Evolutionary conservation across 2,329 filamentous ascomycete species (phyloP), one percentile per base, ranked within the genome.

Genomic region (Ambrosiella beaveri): DNA sequence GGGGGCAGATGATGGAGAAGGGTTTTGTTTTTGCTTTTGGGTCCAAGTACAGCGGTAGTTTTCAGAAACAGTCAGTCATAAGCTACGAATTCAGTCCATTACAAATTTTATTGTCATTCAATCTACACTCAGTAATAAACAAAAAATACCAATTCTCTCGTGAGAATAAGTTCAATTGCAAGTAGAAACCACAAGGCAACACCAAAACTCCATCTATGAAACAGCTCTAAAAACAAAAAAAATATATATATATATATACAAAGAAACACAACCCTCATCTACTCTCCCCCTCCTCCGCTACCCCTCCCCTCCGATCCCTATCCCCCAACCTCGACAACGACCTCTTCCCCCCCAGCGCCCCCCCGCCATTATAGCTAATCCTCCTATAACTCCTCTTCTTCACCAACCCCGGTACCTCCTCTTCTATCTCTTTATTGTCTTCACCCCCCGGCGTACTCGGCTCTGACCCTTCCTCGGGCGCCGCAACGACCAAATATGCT

Each of bases 401-500:
- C 11, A 36, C 11, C 13, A 47, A 47, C 44, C 19, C 37, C 37
- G n/a, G 17, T 35, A 38, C 37, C 9, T 36, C 35, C 7, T 17
- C 52, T 4, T 57, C 19, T 40, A 58, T 54, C 11, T 63, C 61
- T 9, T 70, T 67, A 17, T 74, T 74, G 7, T 65, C 67, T 5
- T 70, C 63, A 1, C 57, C 56, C 8, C 44, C 36, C 9, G 79
- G 79, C 4, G 77, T 78, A 1, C 71, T 70, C 1, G 79, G 78
- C 61, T 79, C 75, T 3, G 81, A 85, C 12, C 36, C 9, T 61
- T 85, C 81, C 9, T 71, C 70, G 0, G 82, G 83, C 1, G 82
- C 82, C 59, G 79, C 77, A 11, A 86, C 81, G 13, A 87, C 77
- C 3, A 86, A 71, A 45, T 86, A 67, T 7, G 72, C 73, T 6